Base-by-base conservation (phyloP, 148 eudicot species). In the Amaranthus hypochondriacus region DNA sequence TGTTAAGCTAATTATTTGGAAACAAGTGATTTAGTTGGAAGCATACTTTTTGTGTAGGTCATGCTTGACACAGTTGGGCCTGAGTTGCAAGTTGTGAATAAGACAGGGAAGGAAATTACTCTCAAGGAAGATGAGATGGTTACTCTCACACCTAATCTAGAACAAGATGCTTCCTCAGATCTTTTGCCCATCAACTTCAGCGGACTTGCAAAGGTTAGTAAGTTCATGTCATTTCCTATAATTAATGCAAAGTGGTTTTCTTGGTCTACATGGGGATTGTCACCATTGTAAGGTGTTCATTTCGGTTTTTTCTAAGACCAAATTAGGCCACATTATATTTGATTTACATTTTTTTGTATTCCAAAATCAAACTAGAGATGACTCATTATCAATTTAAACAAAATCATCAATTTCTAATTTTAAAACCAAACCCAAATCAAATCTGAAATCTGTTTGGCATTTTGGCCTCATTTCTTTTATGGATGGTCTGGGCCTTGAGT, bases 31-130 rank as follows among this genome's bases (percentile, higher is more conserved):
- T 57, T 11, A 58, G 42, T 47, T 68, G 57, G 48, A 28, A 12
- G 4, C 15, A 58, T 18, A 44, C 58, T 66, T 51, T 10, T 61
- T 8, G 21, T 67, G 46, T 67, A 92, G 97, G 91, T 92, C 69
- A 92, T 92, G 97, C 86, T 92, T 12, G 97, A 92, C 71, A 92
- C 95, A 42, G 86, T 85, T 68, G 97, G 97, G 70, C 89, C 97
- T 10, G 97, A 92, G 79, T 75, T 92, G 78, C 95, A 88, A 83
- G 89, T 92, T 58, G 86, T 88, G 73, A 92, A 92, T 66, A 85
- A 69, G 77, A 78, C 82, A 46, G 84, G 86, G 62, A 75, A 81
- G 50, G 84, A 86, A 44, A 88, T 92, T 72, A 70, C 89, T 53
- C 90, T 89, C 48, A 61, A 83, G 79, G 92, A 83, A 59, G 75